A percentile compares a stretch with the other conserved stretches of the same genome.
Conservation (phyloP, 23 red algal genomes). For the Gracilaria vermiculophylla region DNA sequence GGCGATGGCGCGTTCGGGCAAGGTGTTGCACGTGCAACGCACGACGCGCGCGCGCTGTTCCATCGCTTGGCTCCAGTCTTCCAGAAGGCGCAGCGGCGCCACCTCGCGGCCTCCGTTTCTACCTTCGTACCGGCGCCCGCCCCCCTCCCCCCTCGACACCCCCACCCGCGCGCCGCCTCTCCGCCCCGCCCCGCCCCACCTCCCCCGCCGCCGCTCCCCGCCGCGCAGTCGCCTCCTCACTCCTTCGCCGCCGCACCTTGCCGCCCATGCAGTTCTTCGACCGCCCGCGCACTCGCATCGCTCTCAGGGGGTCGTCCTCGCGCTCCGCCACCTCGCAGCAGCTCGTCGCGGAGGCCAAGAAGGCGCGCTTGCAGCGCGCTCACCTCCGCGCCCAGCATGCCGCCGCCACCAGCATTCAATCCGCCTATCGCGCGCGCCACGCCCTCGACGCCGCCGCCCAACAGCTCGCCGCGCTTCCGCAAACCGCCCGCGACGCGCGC, state of each 20-base stretch:
- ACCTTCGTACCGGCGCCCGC: too few relatives aligned
- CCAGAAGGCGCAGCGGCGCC: too few relatives aligned
- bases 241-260: not conserved
- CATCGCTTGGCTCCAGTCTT: too few relatives aligned
- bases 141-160: too few relatives aligned
- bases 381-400: slow-evolving; percentile 5
- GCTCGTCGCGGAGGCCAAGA: slow-evolving; percentile 39
- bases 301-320: slow-evolving; percentile 46
- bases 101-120: too few relatives aligned
- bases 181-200: too few relatives aligned
- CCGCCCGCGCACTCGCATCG: slow-evolving; percentile 42
- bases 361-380: slow-evolving; percentile 43
- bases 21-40: too few relatives aligned
- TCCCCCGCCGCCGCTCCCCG: not conserved
- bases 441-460: not conserved
- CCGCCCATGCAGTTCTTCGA: slow-evolving; percentile 68
- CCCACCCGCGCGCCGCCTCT: too few relatives aligned
- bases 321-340: slow-evolving; percentile 48
- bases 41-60: too few relatives aligned
- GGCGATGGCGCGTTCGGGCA: too few relatives aligned
- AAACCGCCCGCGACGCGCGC: too few relatives aligned
- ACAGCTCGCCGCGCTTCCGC: not conserved
- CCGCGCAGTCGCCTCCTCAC: slow-evolving; percentile 49
- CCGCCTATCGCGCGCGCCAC: not conserved
- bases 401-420: slow-evolving; percentile 39